phyloP scores from a whole-genome alignment of 179 eudicot species.

The Spergularia azorica region DNA sequence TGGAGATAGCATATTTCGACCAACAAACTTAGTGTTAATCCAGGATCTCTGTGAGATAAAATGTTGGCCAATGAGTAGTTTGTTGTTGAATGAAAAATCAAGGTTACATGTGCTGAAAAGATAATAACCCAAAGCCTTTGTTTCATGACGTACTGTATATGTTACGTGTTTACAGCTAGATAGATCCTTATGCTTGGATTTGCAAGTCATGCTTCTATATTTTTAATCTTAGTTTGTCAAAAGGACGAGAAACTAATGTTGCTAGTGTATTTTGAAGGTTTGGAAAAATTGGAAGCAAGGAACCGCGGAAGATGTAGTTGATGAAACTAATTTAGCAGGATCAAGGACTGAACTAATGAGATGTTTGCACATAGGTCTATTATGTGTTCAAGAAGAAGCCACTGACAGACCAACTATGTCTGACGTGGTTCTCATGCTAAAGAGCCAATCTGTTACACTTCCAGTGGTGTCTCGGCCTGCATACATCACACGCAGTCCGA shows the following conservation, averaged over 20 bases:
- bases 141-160: no score
- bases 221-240: no score
- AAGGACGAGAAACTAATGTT: no score
- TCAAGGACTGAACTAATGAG: conserved; percentile 32
- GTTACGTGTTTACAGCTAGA: not conserved
- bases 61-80: no score
- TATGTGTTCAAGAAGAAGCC: conserved; percentile 48
- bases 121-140: no score
- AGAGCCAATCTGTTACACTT: conserved; percentile 30
- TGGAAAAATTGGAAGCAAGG: conserved; percentile 56
- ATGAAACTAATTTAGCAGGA: conserved; percentile 22
- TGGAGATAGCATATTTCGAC: no score
- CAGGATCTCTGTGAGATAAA: no score
- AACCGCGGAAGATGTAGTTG: conserved; percentile 25
- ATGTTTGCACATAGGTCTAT: conserved; percentile 42
- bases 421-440: conserved; percentile 34
- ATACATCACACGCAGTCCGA: conserved; percentile 11
- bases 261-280: conserved; percentile 30
- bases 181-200: no score
- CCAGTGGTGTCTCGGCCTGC: conserved; percentile 34
- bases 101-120: no score
- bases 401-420: conserved; percentile 45
- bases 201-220: not conserved
- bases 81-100: no score
- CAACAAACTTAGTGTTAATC: no score